Evolutionary conservation across 768 basidiomycete genomes (phyloP).

Genomic region (Tylopilus intermedius): DNA sequence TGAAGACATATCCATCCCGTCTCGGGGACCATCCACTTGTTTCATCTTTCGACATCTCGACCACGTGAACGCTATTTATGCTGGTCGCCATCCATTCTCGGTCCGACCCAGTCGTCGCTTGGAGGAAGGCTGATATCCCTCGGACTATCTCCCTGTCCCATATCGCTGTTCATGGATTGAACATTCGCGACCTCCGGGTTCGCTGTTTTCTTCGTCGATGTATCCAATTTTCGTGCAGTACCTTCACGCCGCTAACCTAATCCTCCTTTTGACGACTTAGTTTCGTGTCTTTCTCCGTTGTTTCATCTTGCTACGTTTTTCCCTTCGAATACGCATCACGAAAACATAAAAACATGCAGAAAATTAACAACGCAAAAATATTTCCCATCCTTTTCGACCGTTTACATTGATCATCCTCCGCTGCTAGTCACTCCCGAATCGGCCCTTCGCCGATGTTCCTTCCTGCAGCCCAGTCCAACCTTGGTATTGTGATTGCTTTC

Average conservation of each 20-base stretch:
- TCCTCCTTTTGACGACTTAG: slow-evolving; percentile 34
- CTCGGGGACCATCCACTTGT: slow-evolving; percentile 38
- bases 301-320: slow-evolving; percentile 38
- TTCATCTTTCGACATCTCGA: slow-evolving; percentile 27
- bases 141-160: slow-evolving; percentile 27
- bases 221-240: slow-evolving; percentile 31
- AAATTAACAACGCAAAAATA: slow-evolving; percentile 46
- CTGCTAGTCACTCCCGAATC: slow-evolving; percentile 13
- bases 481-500: slow-evolving; percentile 21
- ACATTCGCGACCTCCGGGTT: slow-evolving; percentile 26
- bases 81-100: slow-evolving; percentile 16
- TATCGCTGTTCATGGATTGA: slow-evolving; percentile 36
- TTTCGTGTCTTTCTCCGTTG: slow-evolving; percentile 32
- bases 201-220: slow-evolving; percentile 27
- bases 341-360: slow-evolving; percentile 37
- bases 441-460: slow-evolving; percentile 7
- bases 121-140: slow-evolving; percentile 28
- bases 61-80: slow-evolving; percentile 32
- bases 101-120: slow-evolving; percentile 23
- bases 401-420: slow-evolving; percentile 20
- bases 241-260: slow-evolving; percentile 33
- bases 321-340: slow-evolving; percentile 24
- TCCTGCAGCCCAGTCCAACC: slow-evolving; percentile 1
- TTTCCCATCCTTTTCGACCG: slow-evolving; percentile 31
- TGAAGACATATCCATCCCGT: slow-evolving; percentile 67